Percentiles rank a stretch among this genome's conserved stretches.
Evolutionary conservation across 192 early-diverging fungal species (phyloP).

Genomic region (Pilaira anomala): DNA sequence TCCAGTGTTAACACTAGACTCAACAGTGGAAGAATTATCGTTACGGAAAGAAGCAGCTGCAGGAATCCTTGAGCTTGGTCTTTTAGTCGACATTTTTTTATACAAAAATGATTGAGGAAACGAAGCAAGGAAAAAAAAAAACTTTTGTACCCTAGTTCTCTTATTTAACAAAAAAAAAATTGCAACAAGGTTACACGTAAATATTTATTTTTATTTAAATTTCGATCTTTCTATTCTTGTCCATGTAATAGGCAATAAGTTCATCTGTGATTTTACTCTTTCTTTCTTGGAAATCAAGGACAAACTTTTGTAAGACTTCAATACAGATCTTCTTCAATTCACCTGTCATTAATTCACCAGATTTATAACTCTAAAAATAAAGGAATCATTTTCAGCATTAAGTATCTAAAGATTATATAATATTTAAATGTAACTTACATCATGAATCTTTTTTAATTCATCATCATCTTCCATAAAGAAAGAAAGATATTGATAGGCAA

Average conservation of each 20-base stretch:
- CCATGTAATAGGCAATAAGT: constrained; percentile 60
- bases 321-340: constrained; percentile 90
- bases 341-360: constrained; percentile 84
- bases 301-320: constrained; percentile 72
- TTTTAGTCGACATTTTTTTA: constrained; percentile 4
- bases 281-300: constrained; percentile 75
- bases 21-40: background rate
- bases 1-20: background rate
- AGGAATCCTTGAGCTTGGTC: constrained; percentile 15
- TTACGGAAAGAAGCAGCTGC: background rate
- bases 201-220: background rate
- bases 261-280: constrained; percentile 61
- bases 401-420: background rate
- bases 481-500: constrained; percentile 88
- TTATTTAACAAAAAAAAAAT: background rate
- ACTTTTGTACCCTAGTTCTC: background rate
- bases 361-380: constrained; percentile 60
- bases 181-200: background rate
- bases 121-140: background rate
- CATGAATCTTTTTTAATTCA: constrained; percentile 68
- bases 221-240: constrained; percentile 45
- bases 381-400: too few relatives aligned
- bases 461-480: constrained; percentile 96
- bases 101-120: background rate
- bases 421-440: constrained; percentile 23